Conservation (phyloP, 495 filamentous ascomycete species). For the Oidiodendron maius region DNA sequence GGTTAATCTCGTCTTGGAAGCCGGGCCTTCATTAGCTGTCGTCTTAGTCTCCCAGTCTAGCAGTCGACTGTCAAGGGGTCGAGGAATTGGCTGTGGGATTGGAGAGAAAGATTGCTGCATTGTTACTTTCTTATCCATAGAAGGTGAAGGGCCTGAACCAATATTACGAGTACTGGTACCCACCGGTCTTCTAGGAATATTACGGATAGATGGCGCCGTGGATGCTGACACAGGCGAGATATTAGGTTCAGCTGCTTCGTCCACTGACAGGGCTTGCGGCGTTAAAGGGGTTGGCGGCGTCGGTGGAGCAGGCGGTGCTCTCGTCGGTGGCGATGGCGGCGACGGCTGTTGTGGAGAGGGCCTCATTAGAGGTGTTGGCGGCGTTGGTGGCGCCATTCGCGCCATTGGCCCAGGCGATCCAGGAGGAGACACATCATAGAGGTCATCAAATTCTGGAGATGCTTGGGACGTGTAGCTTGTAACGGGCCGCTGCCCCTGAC, state of each 20-base stretch:
- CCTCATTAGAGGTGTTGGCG: not conserved
- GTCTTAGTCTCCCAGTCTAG: constrained; percentile 9
- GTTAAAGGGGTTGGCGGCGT: not conserved
- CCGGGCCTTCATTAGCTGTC: not conserved
- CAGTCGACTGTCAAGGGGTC: constrained; percentile 1
- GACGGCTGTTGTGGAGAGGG: not conserved
- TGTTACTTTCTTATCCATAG: constrained; percentile 11
- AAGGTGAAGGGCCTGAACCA: not conserved
- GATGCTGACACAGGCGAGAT: not conserved
- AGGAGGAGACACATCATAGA: constrained; percentile 52
- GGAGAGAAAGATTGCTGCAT: constrained; percentile 16
- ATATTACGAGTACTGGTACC: constrained; percentile 4
- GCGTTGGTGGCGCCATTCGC: not conserved
- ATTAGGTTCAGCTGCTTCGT: not conserved
- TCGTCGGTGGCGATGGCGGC: not conserved
- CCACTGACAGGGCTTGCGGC: not conserved
- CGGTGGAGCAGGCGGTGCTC: not conserved
- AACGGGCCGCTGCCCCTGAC: constrained; percentile 5
- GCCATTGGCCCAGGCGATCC: constrained; percentile 31
- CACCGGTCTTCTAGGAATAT: constrained; percentile 24
- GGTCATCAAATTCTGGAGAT: constrained; percentile 30
- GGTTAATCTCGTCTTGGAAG: not conserved
- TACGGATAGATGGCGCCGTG: constrained; percentile 11
- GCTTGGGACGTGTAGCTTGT: constrained; percentile 4
- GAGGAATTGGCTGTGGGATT: not conserved